Evolutionary conservation across 495 filamentous ascomycete species (phyloP), one percentile per base, ranked within the genome.

Genomic region (Monascus purpureus): DNA sequence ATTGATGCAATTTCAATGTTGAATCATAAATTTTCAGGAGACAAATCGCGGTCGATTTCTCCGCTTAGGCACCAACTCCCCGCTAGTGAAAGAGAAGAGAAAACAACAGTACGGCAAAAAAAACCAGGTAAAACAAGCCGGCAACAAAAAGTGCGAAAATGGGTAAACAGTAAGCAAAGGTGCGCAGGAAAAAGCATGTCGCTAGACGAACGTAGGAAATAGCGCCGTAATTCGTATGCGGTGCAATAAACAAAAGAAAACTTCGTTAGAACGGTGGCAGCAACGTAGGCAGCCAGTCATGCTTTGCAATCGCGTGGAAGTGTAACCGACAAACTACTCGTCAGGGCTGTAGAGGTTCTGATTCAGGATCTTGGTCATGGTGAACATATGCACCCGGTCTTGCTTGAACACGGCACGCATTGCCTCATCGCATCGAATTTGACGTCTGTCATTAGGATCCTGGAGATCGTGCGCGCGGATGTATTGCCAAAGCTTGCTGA

Each of bases 301-400:
- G n/a, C n/a, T n/a, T n/a, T n/a, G n/a, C n/a, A n/a, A n/a, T n/a
- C n/a, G n/a, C n/a, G n/a, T n/a, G n/a, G n/a, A n/a, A n/a, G n/a
- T n/a, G n/a, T n/a, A n/a, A n/a, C n/a, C n/a, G n/a, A n/a, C n/a
- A n/a, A 24, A 39, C 42, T 60, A 77, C 57, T 80, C 77, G 32
- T 77, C 76, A 22, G 59, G 55, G 22, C 61, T 68, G 44, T 75
- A 82, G 37, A 82, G 51, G 39, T 82, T 75, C 47, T 74, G 65
- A 34, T 68, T 72, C 8, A 83, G 65, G 13, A 82, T 70, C 53
- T 82, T 82, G 59, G 90, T 95, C 86, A 95, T 93, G 25, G 83
- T 86, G 48, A 97, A 96, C 92, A 97, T 97, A 45, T 95, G 83
- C 22, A 97, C 77, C 41, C 73, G 80, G 38, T 86, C 80, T 43